These are phyloP conservation scores for Phyllosticta capitalensis DNA, from an alignment of 2,329 filamentous ascomycete species.

Conservation along the genomic window DNA sequence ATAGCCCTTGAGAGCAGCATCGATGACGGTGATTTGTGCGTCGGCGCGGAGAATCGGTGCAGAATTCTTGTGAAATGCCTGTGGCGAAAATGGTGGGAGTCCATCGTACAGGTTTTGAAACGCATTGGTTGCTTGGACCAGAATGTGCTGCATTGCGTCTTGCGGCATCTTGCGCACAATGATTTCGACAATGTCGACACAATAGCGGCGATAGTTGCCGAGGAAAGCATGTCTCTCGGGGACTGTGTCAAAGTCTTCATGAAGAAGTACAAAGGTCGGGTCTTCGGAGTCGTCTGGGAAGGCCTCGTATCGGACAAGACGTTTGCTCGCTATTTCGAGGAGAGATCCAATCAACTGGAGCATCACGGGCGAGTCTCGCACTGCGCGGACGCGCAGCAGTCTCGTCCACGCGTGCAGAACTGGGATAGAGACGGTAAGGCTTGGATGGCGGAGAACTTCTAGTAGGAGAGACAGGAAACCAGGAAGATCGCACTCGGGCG, in stretches of 20 bases:
- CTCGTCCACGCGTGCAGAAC: slow-evolving; percentile 84
- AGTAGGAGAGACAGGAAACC: slow-evolving; percentile 73
- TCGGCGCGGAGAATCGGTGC: slow-evolving; percentile 71
- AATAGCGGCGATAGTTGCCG: slow-evolving; percentile 90
- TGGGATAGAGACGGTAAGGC: slow-evolving; percentile 87
- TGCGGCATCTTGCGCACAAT: slow-evolving; percentile 74
- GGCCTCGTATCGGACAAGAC: slow-evolving; percentile 79
- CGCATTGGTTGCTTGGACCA: slow-evolving; percentile 66
- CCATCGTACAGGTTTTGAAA: slow-evolving; percentile 68
- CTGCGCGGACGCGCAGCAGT: slow-evolving; percentile 61
- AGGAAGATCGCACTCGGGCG: slow-evolving; percentile 56
- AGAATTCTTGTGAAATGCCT: slow-evolving; percentile 53
- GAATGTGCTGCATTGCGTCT: slow-evolving; percentile 79
- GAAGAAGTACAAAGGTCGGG: slow-evolving; percentile 68
- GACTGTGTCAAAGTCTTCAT: slow-evolving; percentile 90
- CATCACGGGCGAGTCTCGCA: slow-evolving; percentile 55
- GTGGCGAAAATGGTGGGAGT: slow-evolving; percentile 52
- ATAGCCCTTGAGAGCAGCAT: slow-evolving; percentile 81
- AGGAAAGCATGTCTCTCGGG: slow-evolving; percentile 92
- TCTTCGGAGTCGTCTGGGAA: slow-evolving; percentile 75
- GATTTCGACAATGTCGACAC: slow-evolving; percentile 74
- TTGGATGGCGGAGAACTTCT: slow-evolving; percentile 70
- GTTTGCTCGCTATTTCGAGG: slow-evolving; percentile 70
- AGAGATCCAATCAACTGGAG: slow-evolving; percentile 60
- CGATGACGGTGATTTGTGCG: slow-evolving; percentile 80